These are phyloP conservation scores for Diutina rugosa DNA, from an alignment of 1,139 yeast genomes.

Conservation along the genomic window DNA sequence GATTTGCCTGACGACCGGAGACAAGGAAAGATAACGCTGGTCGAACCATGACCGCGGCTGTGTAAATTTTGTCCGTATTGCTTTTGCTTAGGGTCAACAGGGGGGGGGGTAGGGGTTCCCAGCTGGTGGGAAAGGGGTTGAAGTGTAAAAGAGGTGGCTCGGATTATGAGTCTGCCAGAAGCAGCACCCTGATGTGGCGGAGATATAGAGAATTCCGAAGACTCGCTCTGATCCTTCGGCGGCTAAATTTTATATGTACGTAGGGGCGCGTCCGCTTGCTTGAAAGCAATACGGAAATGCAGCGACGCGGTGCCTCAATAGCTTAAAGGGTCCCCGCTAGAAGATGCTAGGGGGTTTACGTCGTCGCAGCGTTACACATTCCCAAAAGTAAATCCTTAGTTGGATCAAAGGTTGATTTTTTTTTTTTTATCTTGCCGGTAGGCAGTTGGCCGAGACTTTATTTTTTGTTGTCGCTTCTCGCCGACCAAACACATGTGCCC, in stretches of 20 bases:
- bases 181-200: too few species aligned
- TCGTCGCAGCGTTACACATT: neutral
- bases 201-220: too few species aligned
- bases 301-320: neutral
- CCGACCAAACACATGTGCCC: neutral
- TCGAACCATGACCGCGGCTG: neutral
- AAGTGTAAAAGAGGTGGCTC: neutral
- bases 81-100: neutral
- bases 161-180: too few species aligned
- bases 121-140: neutral
- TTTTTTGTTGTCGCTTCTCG: neutral
- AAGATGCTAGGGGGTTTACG: neutral
- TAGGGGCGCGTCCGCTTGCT: neutral
- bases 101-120: too few species aligned
- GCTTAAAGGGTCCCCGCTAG: neutral
- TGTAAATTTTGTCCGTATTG: neutral
- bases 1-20: neutral
- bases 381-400: neutral
- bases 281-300: neutral
- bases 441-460: too few species aligned
- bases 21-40: neutral
- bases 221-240: neutral
- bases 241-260: neutral
- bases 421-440: too few species aligned
- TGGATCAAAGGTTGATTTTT: neutral